phyloP scores from a whole-genome alignment of 2,329 filamentous ascomycete genomes.

The Ceratocystis cubensis region DNA sequence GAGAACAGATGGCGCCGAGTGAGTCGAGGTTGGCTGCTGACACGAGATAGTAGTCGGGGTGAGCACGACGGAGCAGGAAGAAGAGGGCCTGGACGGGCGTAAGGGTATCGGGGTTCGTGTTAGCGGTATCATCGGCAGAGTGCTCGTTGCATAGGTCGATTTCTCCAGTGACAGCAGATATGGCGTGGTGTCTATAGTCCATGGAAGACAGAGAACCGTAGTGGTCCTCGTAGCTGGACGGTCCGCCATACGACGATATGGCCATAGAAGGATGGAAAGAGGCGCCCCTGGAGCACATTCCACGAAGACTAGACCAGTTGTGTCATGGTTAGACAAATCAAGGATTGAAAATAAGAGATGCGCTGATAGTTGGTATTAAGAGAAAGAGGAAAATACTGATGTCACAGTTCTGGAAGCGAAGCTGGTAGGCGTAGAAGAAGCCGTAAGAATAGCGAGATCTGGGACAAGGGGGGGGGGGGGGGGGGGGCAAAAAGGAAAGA shows the following conservation, averaged over 20 bases:
- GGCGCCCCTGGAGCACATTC: not conserved
- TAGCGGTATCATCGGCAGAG: not conserved
- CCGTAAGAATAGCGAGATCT: not conserved
- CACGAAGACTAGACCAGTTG: not conserved
- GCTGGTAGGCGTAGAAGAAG: not conserved
- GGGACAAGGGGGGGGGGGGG: not conserved
- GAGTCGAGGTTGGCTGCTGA: not conserved
- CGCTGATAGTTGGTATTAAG: not conserved
- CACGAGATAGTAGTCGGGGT: constrained; percentile 3
- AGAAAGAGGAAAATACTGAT: not conserved
- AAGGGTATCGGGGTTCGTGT: constrained; percentile 29
- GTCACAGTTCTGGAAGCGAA: not conserved
- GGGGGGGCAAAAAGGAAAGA: no score
- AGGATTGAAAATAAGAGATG: not conserved
- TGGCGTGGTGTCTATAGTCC: not conserved
- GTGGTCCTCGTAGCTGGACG: not conserved
- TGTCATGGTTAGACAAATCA: not conserved
- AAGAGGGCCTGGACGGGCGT: constrained; percentile 45
- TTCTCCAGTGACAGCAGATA: not conserved
- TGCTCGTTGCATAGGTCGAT: constrained; percentile 9
- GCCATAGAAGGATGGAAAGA: not conserved
- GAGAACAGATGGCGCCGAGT: not conserved
- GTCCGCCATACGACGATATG: not conserved
- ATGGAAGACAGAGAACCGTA: not conserved
- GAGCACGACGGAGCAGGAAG: constrained; percentile 32